Conservation (phyloP, 1,284 basidiomycete species). For the Mrakiaceae sp. region DNA sequence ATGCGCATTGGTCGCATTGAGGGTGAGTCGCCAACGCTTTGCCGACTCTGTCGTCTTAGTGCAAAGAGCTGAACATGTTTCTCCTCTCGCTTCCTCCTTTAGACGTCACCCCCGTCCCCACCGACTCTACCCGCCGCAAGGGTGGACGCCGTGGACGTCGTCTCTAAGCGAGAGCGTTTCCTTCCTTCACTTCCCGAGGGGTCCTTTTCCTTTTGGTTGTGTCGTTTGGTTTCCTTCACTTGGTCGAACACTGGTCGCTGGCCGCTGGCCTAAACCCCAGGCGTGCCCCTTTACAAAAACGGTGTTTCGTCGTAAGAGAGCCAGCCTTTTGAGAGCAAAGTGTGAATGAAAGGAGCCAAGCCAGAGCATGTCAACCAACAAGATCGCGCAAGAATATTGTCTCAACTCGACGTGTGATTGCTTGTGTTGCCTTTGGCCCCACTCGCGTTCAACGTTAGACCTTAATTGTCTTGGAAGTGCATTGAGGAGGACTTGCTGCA, state of each 20-base stretch:
- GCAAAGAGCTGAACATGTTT: constrained; percentile 15
- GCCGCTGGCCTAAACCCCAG: constrained; percentile 9
- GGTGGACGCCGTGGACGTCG: constrained; percentile 99
- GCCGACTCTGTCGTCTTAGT: neutral
- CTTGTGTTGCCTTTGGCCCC: too few relatives aligned
- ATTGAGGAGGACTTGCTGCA: too few relatives aligned
- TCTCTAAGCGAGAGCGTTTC: constrained; percentile 44
- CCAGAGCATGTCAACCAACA: too few relatives aligned
- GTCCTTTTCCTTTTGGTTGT: neutral
- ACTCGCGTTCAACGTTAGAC: too few relatives aligned
- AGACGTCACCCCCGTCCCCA: constrained; percentile 87
- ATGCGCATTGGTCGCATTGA: constrained; percentile 96
- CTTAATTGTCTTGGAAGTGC: too few relatives aligned
- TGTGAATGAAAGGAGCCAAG: too few relatives aligned
- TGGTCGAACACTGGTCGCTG: constrained; percentile 13
- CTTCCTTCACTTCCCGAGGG: neutral
- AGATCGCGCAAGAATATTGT: too few relatives aligned
- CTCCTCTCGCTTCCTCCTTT: too few relatives aligned
- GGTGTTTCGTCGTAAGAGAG: neutral
- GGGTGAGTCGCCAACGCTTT: neutral
- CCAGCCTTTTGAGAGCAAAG: too few relatives aligned
- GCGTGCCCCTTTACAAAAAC: neutral
- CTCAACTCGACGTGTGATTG: too few relatives aligned
- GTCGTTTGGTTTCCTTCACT: neutral
- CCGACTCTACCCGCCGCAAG: constrained; percentile 96